These are phyloP conservation scores for Debaryomyces fabryi DNA, from an alignment of 1,139 yeast species.

Conservation along the genomic window DNA sequence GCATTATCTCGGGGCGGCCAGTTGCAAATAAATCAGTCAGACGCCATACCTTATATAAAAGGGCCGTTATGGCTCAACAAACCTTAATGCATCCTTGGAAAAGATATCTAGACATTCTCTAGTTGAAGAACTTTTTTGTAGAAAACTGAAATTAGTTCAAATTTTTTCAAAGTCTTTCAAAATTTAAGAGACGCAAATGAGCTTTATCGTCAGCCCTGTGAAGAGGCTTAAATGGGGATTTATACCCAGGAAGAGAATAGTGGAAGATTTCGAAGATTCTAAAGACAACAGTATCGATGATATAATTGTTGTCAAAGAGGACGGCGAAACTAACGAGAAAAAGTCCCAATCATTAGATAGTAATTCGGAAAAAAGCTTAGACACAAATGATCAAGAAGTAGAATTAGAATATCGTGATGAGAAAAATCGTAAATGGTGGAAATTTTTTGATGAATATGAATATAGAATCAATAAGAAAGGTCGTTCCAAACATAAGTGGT, in stretches of 20 bases:
- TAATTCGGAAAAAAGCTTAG: not conserved
- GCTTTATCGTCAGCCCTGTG: not conserved
- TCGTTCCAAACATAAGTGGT: constrained; percentile 53
- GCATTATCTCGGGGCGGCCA: not conserved
- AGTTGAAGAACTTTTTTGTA: not conserved
- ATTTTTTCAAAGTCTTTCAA: not conserved
- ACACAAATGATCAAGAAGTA: not conserved
- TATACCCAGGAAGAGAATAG: constrained; percentile 47
- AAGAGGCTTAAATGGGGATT: constrained; percentile 45
- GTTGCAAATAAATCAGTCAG: not conserved
- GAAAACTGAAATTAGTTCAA: too few relatives aligned
- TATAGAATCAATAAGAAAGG: constrained; percentile 46
- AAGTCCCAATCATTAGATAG: constrained; percentile 8
- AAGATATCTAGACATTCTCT: too few relatives aligned
- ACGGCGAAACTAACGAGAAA: constrained; percentile 12
- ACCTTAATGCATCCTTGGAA: not conserved
- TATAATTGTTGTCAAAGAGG: constrained; percentile 8
- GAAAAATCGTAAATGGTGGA: constrained; percentile 64
- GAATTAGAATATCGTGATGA: constrained; percentile 59
- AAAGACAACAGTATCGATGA: not conserved
- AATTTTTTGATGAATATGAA: constrained; percentile 41
- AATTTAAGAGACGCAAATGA: not conserved
- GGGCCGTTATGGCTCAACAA: not conserved
- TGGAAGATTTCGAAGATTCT: constrained; percentile 38
- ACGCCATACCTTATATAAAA: not conserved